Evolutionary conservation across 148 eudicot genomes (phyloP).

Genomic region (Chenopodium formosanum): DNA sequence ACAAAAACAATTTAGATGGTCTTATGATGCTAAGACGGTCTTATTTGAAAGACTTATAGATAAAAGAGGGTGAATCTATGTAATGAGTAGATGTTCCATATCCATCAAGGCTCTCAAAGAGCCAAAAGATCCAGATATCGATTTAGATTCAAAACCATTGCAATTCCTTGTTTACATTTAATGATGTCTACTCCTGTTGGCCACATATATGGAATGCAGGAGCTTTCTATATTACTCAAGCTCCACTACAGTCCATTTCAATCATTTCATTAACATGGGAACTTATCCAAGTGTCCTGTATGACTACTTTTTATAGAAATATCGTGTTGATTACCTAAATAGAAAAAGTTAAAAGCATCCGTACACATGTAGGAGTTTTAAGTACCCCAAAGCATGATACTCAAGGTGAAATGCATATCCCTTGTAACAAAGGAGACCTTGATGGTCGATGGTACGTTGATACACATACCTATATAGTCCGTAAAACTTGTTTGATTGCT

Average conservation of each 20-base stretch:
- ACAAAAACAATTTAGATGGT: background rate
- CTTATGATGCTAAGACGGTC: background rate
- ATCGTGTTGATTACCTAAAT: background rate
- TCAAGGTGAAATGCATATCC: background rate
- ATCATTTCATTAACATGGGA: background rate
- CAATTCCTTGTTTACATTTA: background rate
- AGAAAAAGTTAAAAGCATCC: background rate
- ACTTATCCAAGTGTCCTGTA: background rate
- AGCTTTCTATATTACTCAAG: background rate
- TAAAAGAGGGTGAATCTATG: too few relatives aligned
- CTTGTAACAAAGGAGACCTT: background rate
- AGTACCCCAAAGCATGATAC: background rate
- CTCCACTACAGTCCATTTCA: background rate
- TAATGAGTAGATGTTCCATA: too few relatives aligned
- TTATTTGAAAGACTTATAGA: too few relatives aligned
- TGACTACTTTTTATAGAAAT: background rate
- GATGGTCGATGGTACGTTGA: background rate
- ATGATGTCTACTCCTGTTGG: background rate
- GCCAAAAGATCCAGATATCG: background rate
- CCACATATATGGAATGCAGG: background rate
- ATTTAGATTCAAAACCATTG: background rate
- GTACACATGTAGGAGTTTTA: background rate
- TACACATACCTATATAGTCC: background rate
- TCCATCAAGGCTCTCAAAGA: too few relatives aligned
- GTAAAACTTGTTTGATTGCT: background rate